Percentiles rank a stretch among this genome's conserved stretches.
phyloP scores from a whole-genome alignment of 768 basidiomycete genomes.

The Boletus vinaceobasis region DNA sequence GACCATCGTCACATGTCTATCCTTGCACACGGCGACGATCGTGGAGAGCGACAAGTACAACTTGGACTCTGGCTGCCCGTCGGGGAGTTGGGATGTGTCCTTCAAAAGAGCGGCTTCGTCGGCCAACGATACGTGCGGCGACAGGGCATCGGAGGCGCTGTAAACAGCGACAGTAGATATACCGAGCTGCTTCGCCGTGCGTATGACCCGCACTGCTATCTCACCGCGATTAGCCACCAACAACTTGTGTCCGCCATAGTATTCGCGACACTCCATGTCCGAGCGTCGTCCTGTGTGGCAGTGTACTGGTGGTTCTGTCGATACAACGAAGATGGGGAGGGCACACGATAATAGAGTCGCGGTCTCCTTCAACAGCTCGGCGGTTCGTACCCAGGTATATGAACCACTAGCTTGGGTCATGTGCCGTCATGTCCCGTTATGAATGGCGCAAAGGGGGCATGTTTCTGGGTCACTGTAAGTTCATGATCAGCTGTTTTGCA shows the following conservation, averaged over 20 bases:
- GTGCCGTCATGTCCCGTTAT: not conserved
- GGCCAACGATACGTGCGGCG: conserved; percentile 56
- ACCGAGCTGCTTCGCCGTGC: conserved; percentile 50
- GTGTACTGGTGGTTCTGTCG: not conserved
- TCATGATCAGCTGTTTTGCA: not conserved
- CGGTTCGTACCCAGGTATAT: not conserved
- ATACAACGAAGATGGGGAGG: not conserved
- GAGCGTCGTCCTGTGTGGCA: not conserved
- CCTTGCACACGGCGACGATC: conserved; percentile 43
- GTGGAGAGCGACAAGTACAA: conserved; percentile 39
- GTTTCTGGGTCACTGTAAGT: not conserved
- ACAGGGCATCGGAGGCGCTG: conserved; percentile 53
- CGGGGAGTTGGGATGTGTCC: not conserved
- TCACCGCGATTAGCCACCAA: conserved; percentile 73
- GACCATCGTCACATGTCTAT: conserved; percentile 45
- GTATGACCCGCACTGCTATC: conserved; percentile 63
- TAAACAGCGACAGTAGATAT: conserved; percentile 58
- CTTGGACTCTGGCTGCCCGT: conserved; percentile 37
- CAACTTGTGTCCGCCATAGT: conserved; percentile 42
- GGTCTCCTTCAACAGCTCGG: not conserved
- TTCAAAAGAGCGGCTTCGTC: conserved; percentile 45
- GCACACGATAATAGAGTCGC: too few relatives aligned
- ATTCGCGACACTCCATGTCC: conserved; percentile 10
- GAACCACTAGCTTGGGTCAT: not conserved
- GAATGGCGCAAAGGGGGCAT: not conserved